These are phyloP conservation scores for Sordariomycetes sp. DNA, from an alignment of 2,329 filamentous ascomycete genomes.

Conservation along the genomic window DNA sequence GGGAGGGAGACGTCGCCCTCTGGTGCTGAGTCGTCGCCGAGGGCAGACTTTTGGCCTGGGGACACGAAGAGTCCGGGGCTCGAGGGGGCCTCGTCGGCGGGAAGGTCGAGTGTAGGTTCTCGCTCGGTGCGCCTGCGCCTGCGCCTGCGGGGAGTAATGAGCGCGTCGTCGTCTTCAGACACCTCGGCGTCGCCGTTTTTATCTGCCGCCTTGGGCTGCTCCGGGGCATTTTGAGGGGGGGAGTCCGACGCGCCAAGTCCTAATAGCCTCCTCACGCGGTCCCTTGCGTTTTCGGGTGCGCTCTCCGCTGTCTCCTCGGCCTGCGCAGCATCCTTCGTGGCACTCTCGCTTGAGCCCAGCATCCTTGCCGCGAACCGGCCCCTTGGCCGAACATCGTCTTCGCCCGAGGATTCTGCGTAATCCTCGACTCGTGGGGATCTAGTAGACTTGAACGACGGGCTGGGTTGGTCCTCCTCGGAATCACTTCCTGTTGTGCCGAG, in stretches of 20 bases:
- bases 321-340: conserved; percentile 3
- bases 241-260: conserved; percentile 12
- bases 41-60: conserved; percentile 22
- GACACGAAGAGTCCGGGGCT: conserved; percentile 42
- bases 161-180: conserved; percentile 25
- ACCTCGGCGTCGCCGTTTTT: conserved; percentile 16
- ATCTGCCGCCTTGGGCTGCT: conserved; percentile 14
- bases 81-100: conserved; percentile 10
- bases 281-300: conserved; percentile 19
- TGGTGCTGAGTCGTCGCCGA: conserved; percentile 1
- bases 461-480: conserved; percentile 27
- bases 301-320: conserved; percentile 4
- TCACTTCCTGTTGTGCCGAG: conserved; percentile 35
- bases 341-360: conserved; percentile 22
- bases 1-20: conserved; percentile 31
- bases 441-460: conserved; percentile 5
- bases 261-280: conserved; percentile 29
- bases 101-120: conserved; percentile 18
- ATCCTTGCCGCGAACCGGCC: conserved; percentile 54
- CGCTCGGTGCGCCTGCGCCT: conserved; percentile 18
- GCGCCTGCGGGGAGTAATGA: conserved; percentile 25
- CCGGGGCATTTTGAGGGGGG: conserved; percentile 13
- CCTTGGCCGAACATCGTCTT: conserved; percentile 32
- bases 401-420: conserved; percentile 10
- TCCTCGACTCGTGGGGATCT: conserved; percentile 3